phyloP scores from a whole-genome alignment of 768 basidiomycete species.

The Tubosaeta sp. region DNA sequence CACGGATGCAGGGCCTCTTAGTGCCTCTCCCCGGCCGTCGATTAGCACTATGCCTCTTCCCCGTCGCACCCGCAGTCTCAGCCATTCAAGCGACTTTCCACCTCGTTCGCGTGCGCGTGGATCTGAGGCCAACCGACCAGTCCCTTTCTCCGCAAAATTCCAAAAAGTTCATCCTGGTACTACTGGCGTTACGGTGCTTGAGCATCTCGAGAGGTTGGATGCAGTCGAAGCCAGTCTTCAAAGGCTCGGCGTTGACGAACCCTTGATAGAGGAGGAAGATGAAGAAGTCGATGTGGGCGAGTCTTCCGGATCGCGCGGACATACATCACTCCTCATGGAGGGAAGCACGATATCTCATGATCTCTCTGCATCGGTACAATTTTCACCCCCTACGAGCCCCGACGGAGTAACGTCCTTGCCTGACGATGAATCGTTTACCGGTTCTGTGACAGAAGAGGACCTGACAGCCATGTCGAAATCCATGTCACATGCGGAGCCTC shows the following conservation, averaged over 20 bases:
- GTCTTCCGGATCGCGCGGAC: conserved; percentile 27
- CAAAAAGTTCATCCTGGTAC: conserved; percentile 80
- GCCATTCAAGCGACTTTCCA: conserved; percentile 63
- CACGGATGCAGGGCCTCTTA: conserved; percentile 31
- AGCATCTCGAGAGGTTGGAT: conserved; percentile 82
- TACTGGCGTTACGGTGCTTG: conserved; percentile 80
- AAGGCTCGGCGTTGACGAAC: conserved; percentile 61
- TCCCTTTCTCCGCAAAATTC: conserved; percentile 82
- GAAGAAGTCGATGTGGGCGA: conserved; percentile 64
- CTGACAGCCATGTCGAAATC: conserved; percentile 73
- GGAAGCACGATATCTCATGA: conserved; percentile 11
- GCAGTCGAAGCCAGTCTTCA: conserved; percentile 77
- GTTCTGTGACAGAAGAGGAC: conserved; percentile 66
- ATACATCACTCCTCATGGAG: conserved; percentile 22
- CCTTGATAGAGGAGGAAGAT: conserved; percentile 46
- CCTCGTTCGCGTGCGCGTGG: conserved; percentile 64
- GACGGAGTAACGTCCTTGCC: conserved; percentile 47
- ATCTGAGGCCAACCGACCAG: conserved; percentile 63
- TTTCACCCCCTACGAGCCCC: conserved; percentile 59
- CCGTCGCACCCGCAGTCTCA: conserved; percentile 52
- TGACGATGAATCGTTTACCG: conserved; percentile 49
- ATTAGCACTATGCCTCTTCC: conserved; percentile 59
- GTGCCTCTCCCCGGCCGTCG: conserved; percentile 56
- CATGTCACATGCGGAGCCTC: conserved; percentile 62
- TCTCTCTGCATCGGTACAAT: conserved; percentile 36